These are phyloP conservation scores for Ophidiomyces ophidiicola DNA, from an alignment of 2,329 filamentous ascomycete species.

Conservation along the genomic window DNA sequence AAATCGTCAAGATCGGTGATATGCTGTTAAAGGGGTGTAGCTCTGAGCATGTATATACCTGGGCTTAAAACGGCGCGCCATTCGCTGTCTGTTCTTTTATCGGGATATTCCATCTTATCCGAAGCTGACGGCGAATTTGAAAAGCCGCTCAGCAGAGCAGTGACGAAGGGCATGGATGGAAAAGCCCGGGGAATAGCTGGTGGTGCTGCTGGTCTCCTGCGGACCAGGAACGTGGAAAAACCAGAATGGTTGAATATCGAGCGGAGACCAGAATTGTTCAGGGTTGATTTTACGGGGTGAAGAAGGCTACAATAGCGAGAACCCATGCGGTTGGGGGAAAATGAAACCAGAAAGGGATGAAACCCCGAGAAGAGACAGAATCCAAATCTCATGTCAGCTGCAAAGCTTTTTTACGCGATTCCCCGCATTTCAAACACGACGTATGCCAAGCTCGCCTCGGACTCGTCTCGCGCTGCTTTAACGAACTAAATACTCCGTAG, in stretches of 20 bases:
- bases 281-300: constrained; percentile 1
- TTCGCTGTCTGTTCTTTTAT: constrained; percentile 67
- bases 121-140: constrained; percentile 32
- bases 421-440: no score
- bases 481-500: no score
- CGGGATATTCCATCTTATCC: constrained; percentile 33
- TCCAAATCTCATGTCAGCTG: no score
- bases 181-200: neutral
- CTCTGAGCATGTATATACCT: constrained; percentile 42
- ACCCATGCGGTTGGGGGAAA: no score
- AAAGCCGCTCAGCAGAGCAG: constrained; percentile 60
- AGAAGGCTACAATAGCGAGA: no score
- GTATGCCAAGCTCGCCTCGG: no score
- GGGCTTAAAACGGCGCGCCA: constrained; percentile 76
- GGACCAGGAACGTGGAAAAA: neutral
- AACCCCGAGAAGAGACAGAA: no score
- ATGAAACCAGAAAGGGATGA: no score
- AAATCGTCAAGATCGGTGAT: neutral
- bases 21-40: constrained; percentile 10
- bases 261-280: neutral
- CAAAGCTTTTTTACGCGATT: no score
- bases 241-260: neutral
- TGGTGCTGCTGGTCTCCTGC: neutral
- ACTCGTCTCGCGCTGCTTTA: no score
- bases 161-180: constrained; percentile 57